A percentile compares a stretch with the other conserved stretches of the same genome.
Evolutionary conservation across 345 rosid species (phyloP).

Genomic region (Linum trigynum): DNA sequence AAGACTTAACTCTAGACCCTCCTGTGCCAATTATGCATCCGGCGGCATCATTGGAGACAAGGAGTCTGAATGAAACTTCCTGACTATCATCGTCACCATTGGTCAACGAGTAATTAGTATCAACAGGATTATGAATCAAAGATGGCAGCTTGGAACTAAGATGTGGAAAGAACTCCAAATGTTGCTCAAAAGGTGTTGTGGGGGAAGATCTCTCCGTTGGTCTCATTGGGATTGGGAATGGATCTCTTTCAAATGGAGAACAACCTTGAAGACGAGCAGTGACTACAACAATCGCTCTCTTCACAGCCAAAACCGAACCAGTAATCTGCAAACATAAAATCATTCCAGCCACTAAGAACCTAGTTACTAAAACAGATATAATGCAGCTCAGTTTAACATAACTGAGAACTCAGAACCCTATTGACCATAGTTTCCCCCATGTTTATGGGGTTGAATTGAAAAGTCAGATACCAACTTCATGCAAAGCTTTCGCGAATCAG

Average conservation of each 20-base stretch:
- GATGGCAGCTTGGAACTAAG: conserved; percentile 31
- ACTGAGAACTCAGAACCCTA: too few species aligned
- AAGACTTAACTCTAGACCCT: conserved; percentile 44
- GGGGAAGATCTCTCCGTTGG: conserved; percentile 20
- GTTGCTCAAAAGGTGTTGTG: conserved; percentile 28
- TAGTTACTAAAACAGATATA: too few species aligned
- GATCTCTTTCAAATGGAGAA: conserved; percentile 24
- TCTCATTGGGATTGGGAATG: conserved; percentile 5
- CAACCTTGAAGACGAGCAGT: conserved; percentile 33
- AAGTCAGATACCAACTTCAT: background rate
- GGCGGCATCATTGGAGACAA: conserved; percentile 39
- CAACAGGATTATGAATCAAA: conserved; percentile 3
- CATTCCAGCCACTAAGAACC: too few species aligned
- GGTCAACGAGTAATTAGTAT: conserved; percentile 6
- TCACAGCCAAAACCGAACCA: conserved; percentile 43
- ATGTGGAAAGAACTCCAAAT: conserved; percentile 43
- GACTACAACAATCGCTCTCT: conserved; percentile 52
- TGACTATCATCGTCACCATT: conserved; percentile 1
- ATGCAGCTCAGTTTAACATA: too few species aligned
- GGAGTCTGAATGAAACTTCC: conserved; percentile 41
- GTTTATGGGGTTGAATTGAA: background rate
- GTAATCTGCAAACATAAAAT: conserved; percentile 31
- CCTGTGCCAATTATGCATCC: conserved; percentile 60
- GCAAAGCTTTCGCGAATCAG: background rate
- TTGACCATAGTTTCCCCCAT: too few species aligned